Evolutionary conservation across 2,329 filamentous ascomycete species (phyloP), one percentile per base, ranked within the genome.

Genomic region (Xylariaceae sp.): DNA sequence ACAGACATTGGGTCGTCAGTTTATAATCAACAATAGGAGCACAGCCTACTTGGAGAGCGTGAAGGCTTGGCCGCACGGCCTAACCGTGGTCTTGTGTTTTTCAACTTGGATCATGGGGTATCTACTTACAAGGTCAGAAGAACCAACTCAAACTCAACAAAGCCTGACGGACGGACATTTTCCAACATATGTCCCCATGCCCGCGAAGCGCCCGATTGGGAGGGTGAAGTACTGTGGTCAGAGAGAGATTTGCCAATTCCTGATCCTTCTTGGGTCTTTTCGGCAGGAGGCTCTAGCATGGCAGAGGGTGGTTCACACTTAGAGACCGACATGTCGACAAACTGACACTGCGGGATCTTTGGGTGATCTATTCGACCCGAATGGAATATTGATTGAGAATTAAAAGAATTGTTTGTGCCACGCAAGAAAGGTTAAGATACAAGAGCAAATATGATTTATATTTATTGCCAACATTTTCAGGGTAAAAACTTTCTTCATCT

Each of bases 81-180:
- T 29, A 16, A 23, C 33, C 32, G 39, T 24, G 26, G 9, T 11
- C 16, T 42, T n/a, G 10, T 32, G 23, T 35, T 33, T 20, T 24
- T 29, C 33, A 3, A 18, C 27, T 33, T 36, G 23, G 27, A 13
- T 50, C 20, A 10, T 18, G 7, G 23, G 49, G 33, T 23, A 45
- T 55, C 30, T 47, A 47, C 67, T 66, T 64, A 70, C 67, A 81
- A 76, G 0, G 78, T 81, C 32, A 81, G 63, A 33, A 80, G 55
- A 2, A 79, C 47, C 20, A 81, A 69, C 58, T 81, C 74, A 13
- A 76, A 36, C 58, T 81, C 78, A 23, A 72, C 73, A 57, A 79
- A 73, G 2, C 62, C 37, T 0, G 74, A 75, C 9, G 73, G 67
- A 30, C 71, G 67, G 33, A 81, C 66, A 16, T 65, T 52, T 47